A percentile compares a stretch with the other conserved stretches of the same genome.
These are phyloP conservation scores for Corchorus olitorius DNA, from an alignment of 345 rosid species.

Conservation along the genomic window DNA sequence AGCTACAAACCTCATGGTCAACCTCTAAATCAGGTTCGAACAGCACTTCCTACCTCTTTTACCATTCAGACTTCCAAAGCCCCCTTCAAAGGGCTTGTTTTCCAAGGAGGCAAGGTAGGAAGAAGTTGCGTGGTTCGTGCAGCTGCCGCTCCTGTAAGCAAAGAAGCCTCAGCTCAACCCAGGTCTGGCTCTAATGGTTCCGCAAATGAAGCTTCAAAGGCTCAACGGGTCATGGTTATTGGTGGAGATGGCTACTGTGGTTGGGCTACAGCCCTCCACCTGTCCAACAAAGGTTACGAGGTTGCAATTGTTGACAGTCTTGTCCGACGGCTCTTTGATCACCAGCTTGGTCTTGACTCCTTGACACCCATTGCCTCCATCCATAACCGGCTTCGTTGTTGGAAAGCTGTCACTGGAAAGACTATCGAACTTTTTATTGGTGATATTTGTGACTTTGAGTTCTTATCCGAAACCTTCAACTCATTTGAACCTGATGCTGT, in stretches of 20 bases:
- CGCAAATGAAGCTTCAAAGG: slow-evolving; percentile 47
- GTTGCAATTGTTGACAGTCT: slow-evolving; percentile 88
- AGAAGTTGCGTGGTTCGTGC: slow-evolving; percentile 44
- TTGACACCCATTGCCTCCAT: slow-evolving; percentile 87
- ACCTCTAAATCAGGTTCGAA: slow-evolving; percentile 28
- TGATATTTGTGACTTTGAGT: slow-evolving; percentile 92
- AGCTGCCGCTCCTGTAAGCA: slow-evolving; percentile 45
- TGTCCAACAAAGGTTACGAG: slow-evolving; percentile 78
- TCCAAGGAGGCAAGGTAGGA: slow-evolving; percentile 32
- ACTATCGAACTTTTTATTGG: slow-evolving; percentile 79
- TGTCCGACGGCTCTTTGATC: slow-evolving; percentile 84
- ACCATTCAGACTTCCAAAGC: slow-evolving; percentile 36
- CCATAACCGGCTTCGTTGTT: slow-evolving; percentile 74
- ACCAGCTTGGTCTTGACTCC: slow-evolving; percentile 90
- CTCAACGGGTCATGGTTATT: slow-evolving; percentile 80
- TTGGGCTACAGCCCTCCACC: slow-evolving; percentile 97
- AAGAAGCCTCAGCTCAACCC: slow-evolving; percentile 59
- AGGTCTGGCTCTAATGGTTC: slow-evolving; percentile 32
- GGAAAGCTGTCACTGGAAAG: slow-evolving; percentile 90
- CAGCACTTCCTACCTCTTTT: slow-evolving; percentile 33
- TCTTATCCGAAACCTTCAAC: slow-evolving; percentile 76
- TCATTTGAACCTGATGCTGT: slow-evolving; percentile 91
- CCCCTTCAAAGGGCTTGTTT: slow-evolving; percentile 37
- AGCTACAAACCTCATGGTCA: slow-evolving; percentile 35
- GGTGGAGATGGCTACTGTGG: slow-evolving; percentile 99